Conservation (phyloP, 768 basidiomycete species). For the Thelephora ganbajun region DNA sequence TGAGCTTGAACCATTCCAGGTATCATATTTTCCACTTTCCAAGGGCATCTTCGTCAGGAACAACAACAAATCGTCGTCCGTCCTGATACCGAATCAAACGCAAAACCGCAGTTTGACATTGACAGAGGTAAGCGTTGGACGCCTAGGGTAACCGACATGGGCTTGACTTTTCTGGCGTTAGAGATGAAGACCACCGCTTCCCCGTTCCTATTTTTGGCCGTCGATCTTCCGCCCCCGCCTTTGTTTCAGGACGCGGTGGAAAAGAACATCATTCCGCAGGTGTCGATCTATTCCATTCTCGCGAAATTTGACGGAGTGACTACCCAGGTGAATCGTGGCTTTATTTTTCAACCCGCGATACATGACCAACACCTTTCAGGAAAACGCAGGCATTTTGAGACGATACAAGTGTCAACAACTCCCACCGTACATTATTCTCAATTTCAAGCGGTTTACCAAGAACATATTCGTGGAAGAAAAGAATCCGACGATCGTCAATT, state of each 20-base stretch:
- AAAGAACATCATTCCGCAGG: conserved; percentile 98
- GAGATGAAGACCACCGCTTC: conserved; percentile 78
- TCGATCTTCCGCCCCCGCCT: conserved; percentile 95
- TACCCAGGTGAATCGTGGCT: conserved; percentile 50
- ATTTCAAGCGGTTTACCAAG: conserved; percentile 94
- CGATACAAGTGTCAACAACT: conserved; percentile 83
- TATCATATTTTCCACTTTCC: conserved; percentile 86
- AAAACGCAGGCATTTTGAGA: conserved; percentile 72
- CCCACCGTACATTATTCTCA: conserved; percentile 86
- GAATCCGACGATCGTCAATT: conserved; percentile 98
- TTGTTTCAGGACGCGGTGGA: conserved; percentile 92
- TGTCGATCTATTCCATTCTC: conserved; percentile 78
- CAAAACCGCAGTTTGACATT: conserved; percentile 87
- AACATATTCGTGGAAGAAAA: conserved; percentile 97
- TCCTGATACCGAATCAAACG: conserved; percentile 56
- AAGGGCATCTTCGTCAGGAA: conserved; percentile 86
- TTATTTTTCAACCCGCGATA: conserved; percentile 5
- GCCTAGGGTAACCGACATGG: conserved; percentile 6
- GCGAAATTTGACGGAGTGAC: conserved; percentile 89
- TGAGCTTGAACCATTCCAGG: conserved; percentile 29
- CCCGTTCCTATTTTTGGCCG: conserved; percentile 90
- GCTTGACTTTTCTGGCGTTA: conserved; percentile 15
- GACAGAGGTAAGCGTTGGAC: conserved; percentile 51
- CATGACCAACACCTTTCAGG: conserved; percentile 28
- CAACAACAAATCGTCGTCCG: conserved; percentile 87